Percentiles rank a stretch among this genome's conserved stretches.
Evolutionary conservation across 2,329 filamentous ascomycete genomes (phyloP).

Genomic region (Ascochyta pisi): DNA sequence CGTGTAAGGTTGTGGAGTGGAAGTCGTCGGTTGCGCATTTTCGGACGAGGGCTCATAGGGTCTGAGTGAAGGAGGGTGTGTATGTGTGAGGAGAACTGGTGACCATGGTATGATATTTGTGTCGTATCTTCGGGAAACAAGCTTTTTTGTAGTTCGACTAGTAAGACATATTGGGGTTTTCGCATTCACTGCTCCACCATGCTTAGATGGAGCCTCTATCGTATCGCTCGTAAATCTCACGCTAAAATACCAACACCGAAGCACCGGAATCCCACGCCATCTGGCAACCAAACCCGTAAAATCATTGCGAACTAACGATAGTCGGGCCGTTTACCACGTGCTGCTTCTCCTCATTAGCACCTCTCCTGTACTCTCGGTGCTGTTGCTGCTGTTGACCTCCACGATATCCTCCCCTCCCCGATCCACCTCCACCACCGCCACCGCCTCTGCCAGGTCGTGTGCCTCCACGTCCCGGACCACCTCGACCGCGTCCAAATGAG

Average conservation of each 20-base stretch:
- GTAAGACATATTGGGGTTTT: background rate
- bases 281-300: background rate
- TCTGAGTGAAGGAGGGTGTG: no score
- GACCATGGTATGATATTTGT: no score
- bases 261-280: slow-evolving; percentile 1
- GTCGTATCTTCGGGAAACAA: no score
- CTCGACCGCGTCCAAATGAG: slow-evolving; percentile 41
- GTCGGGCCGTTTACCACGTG: slow-evolving; percentile 12
- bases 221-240: background rate
- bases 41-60: no score
- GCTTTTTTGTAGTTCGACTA: no score
- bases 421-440: slow-evolving; percentile 4
- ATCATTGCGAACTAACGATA: slow-evolving; percentile 16
- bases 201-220: background rate
- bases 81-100: no score
- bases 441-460: slow-evolving; percentile 7
- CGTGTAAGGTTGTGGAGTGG: background rate
- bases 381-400: slow-evolving; percentile 14
- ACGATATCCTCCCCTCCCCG: slow-evolving; percentile 7
- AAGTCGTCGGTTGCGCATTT: no score
- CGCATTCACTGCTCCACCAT: background rate
- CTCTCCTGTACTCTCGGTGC: slow-evolving; percentile 9
- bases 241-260: slow-evolving; percentile 12
- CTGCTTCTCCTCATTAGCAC: slow-evolving; percentile 10
- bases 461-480: slow-evolving; percentile 14